Base-by-base conservation (phyloP, 148 eudicot genomes). In the Chenopodium album region DNA sequence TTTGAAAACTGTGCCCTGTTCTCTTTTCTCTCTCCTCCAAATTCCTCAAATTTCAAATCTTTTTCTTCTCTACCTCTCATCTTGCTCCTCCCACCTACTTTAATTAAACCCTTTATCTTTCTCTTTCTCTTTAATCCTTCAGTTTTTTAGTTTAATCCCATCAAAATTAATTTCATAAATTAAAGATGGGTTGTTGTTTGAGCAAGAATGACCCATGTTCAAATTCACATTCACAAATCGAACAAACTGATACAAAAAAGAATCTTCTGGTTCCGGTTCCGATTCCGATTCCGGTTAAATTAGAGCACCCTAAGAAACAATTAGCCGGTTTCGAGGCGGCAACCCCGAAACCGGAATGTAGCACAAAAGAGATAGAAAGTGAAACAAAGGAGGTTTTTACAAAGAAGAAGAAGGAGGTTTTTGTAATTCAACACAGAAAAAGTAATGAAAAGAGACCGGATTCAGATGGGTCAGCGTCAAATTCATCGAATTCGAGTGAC, bases 111-210 rank as follows among this genome's bases (percentile, higher is more conserved):
- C 26, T 29, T 31, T 7, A 47, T 52, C 64, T 74, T 41, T 4
- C 81, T 41, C 44, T 41, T 41, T 41, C 44, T 41, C 44, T 41
- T 41, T 41, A 6, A 41, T 41, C 44, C 44, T 9, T 32, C 10
- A 34, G 31, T 14, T 31, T 48, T 41, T 17, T 17, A 56, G 62
- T 56, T 0, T 20, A 60, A 66, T 76, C 79, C 20, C 7, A 73
- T 37, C 31, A 60, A 29, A 23, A 62, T 54, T 68, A 22, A 20
- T 65, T 82, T 17, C 56, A 1, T 34, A 23, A 28, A 80, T 29
- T 59, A 29, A 75, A 86, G 84, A 95, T 95, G 98, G 98, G 98
- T 82, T 81, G 88, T 76, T 95, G 97, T 76, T 89, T 92, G 54
- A 95, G 98, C 90, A 95, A 89, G 78, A 93, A 88, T 60, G 86